A percentile compares a stretch with the other conserved stretches of the same genome.
Evolutionary conservation across 1,284 basidiomycete species (phyloP).

Genomic region (Tilletia indica): DNA sequence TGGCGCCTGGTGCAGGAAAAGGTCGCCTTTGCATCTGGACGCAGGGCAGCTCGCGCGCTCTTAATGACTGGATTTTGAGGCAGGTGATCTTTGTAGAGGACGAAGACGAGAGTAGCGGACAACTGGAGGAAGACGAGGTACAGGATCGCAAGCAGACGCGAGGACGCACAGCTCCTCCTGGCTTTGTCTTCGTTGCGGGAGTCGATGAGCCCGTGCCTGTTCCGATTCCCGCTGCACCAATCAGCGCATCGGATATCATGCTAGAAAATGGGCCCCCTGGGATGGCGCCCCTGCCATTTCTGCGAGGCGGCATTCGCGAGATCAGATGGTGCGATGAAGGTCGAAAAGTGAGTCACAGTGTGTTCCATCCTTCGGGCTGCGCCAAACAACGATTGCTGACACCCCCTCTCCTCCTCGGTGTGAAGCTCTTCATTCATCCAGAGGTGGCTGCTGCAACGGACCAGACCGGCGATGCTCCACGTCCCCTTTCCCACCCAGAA

Average conservation of each 20-base stretch:
- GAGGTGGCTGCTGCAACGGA: neutral
- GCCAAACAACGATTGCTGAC: neutral
- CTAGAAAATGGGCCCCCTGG: neutral
- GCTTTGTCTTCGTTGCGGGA: neutral
- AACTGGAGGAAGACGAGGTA: neutral
- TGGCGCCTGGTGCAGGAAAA: conserved; percentile 13
- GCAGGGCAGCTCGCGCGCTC: neutral
- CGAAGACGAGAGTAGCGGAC: neutral
- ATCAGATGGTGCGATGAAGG: conserved; percentile 12
- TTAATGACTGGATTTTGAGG: conserved; percentile 6
- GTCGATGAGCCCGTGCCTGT: neutral
- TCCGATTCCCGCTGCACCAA: conserved; percentile 7
- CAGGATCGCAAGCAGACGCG: neutral
- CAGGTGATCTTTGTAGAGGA: conserved; percentile 11
- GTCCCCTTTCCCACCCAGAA: neutral
- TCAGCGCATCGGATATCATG: neutral
- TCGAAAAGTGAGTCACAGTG: conserved; percentile 1
- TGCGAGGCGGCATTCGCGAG: neutral
- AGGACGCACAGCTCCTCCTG: neutral
- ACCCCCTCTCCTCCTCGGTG: neutral
- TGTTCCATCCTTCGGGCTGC: neutral
- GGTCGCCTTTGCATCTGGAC: conserved; percentile 17
- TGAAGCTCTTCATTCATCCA: conserved; percentile 12
- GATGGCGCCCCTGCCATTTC: neutral
- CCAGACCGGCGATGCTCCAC: neutral